Conservation (phyloP, 805 yeast genomes). For the Candida wancherniae region DNA sequence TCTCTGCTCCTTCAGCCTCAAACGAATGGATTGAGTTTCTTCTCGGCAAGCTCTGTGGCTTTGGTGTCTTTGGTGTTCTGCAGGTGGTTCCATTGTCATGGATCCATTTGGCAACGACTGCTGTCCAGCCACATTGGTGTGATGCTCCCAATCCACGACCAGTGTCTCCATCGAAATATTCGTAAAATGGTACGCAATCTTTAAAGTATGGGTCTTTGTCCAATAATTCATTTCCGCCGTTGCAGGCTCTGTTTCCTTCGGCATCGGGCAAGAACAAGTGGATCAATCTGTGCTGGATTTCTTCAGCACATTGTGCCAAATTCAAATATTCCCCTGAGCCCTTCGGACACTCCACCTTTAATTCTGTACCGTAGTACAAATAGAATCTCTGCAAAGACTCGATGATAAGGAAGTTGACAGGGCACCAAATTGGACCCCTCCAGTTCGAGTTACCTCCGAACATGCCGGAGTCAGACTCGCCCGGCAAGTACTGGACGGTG, state of each 20-base stretch:
- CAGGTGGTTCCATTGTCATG: constrained; percentile 80
- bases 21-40: constrained; percentile 28
- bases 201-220: constrained; percentile 65
- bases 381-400: constrained; percentile 86
- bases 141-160: constrained; percentile 92
- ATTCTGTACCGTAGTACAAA: constrained; percentile 79
- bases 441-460: constrained; percentile 96
- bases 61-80: constrained; percentile 39
- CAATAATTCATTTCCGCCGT: constrained; percentile 55
- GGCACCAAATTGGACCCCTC: constrained; percentile 98
- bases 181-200: constrained; percentile 75
- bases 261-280: constrained; percentile 68
- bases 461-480: constrained; percentile 87
- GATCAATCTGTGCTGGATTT: constrained; percentile 79
- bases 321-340: constrained; percentile 74
- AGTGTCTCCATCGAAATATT: constrained; percentile 89
- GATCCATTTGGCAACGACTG: constrained; percentile 85
- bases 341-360: constrained; percentile 83
- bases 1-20: constrained; percentile 13
- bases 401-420: constrained; percentile 78
- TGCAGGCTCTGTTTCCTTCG: constrained; percentile 66
- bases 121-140: constrained; percentile 97
- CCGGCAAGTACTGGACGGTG: constrained; percentile 71
- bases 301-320: constrained; percentile 87
- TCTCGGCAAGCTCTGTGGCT: constrained; percentile 15